A percentile compares a stretch with the other conserved stretches of the same genome.
phyloP scores from a whole-genome alignment of 2,329 filamentous ascomycete species.

The Talaromyces verruculosus region DNA sequence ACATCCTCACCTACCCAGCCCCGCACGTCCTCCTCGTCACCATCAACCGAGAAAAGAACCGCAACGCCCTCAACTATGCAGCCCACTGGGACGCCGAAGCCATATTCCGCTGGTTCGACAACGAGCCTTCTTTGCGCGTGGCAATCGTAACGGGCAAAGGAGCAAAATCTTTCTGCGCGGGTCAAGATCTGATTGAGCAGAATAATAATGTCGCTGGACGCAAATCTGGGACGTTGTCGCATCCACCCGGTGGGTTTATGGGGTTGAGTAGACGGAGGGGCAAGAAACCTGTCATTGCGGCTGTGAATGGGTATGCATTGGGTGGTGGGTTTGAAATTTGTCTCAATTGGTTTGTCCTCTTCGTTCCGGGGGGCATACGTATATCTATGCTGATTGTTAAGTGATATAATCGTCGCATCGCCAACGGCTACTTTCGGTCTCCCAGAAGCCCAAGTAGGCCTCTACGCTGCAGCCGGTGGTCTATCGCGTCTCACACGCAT shows the following conservation, averaged over 20 bases:
- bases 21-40: constrained; percentile 50
- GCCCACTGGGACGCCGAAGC: constrained; percentile 45
- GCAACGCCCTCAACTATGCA: constrained; percentile 48
- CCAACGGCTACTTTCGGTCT: constrained; percentile 62
- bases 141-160: constrained; percentile 46
- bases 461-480: constrained; percentile 69
- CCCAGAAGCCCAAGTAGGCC: constrained; percentile 69
- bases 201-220: constrained; percentile 23
- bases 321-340: constrained; percentile 82
- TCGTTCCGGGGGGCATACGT: too few relatives aligned
- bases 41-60: constrained; percentile 43
- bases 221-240: constrained; percentile 24
- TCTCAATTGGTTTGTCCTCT: constrained; percentile 71
- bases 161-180: constrained; percentile 47
- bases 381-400: constrained; percentile 26
- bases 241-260: constrained; percentile 53
- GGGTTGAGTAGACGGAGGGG: constrained; percentile 58
- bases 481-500: constrained; percentile 66
- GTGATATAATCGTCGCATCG: constrained; percentile 66
- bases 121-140: constrained; percentile 43
- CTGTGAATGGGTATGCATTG: constrained; percentile 73
- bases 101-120: constrained; percentile 49
- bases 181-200: constrained; percentile 49
- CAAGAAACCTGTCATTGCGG: constrained; percentile 73
- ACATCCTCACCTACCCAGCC: constrained; percentile 44